These are phyloP conservation scores for Rhizopus stolonifer DNA, from an alignment of 371 early-diverging fungal species.

Conservation along the genomic window DNA sequence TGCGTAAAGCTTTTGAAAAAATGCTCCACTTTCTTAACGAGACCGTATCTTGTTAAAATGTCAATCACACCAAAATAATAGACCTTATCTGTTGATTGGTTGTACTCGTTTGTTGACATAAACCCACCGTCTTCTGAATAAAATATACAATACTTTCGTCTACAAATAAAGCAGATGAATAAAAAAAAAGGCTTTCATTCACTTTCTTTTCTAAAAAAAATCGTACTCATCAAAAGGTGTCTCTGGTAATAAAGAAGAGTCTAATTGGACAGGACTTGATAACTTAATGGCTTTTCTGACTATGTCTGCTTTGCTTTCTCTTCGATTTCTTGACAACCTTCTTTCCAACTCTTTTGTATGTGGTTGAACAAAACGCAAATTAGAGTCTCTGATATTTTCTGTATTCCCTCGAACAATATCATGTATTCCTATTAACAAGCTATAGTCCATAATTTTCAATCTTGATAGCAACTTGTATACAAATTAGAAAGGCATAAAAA, in stretches of 20 bases:
- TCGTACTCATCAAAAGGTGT: conserved; percentile 38
- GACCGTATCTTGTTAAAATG: conserved; percentile 91
- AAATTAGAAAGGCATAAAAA: neutral
- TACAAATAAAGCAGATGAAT: neutral
- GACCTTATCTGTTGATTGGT: conserved; percentile 64
- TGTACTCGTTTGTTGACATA: conserved; percentile 69
- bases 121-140: conserved; percentile 92
- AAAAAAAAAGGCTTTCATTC: neutral
- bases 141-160: conserved; percentile 71
- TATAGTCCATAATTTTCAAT: conserved; percentile 97
- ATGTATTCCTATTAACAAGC: conserved; percentile 91
- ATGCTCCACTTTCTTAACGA: conserved; percentile 82
- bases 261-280: conserved; percentile 66
- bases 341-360: conserved; percentile 11
- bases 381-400: conserved; percentile 76
- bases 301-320: conserved; percentile 62
- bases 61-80: conserved; percentile 96
- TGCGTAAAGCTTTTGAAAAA: conserved; percentile 78
- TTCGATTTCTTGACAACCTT: conserved; percentile 1
- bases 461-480: conserved; percentile 56
- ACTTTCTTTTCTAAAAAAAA: too few relatives aligned
- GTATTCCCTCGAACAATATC: conserved; percentile 81
- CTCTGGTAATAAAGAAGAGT: conserved; percentile 51
- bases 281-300: conserved; percentile 67
- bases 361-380: conserved; percentile 23